A percentile compares a stretch with the other conserved stretches of the same genome.
Conservation (phyloP, 768 basidiomycete genomes). For the Podaxis carcinomalis region DNA sequence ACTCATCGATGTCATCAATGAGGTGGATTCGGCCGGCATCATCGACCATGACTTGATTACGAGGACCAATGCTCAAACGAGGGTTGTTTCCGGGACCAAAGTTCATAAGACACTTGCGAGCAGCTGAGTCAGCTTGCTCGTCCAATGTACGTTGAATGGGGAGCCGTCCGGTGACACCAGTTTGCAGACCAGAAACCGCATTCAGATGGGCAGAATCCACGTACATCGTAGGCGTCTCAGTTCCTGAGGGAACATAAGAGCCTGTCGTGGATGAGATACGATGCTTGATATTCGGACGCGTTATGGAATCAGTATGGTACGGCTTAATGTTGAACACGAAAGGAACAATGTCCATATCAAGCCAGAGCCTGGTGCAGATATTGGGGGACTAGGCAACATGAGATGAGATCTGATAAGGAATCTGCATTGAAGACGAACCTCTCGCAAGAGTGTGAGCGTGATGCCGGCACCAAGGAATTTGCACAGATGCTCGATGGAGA, state of each 20-base stretch:
- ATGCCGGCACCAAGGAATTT: constrained; percentile 86
- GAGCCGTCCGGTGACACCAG: constrained; percentile 50
- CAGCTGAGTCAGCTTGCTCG: constrained; percentile 84
- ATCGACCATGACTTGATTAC: constrained; percentile 87
- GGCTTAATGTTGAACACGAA: constrained; percentile 84
- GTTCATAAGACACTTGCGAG: constrained; percentile 80
- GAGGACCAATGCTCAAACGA: constrained; percentile 73
- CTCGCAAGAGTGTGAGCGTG: constrained; percentile 63
- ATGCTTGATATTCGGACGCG: constrained; percentile 77
- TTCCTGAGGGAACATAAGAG: constrained; percentile 72
- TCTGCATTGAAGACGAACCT: constrained; percentile 36
- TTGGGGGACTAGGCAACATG: constrained; percentile 54
- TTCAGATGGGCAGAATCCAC: constrained; percentile 54
- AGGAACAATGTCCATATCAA: constrained; percentile 80
- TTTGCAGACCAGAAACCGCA: constrained; percentile 35
- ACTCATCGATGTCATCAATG: constrained; percentile 78
- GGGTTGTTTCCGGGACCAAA: constrained; percentile 83
- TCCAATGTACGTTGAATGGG: constrained; percentile 76
- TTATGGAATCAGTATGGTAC: constrained; percentile 74
- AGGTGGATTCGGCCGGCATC: constrained; percentile 83
- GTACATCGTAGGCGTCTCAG: constrained; percentile 71
- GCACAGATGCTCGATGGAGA: constrained; percentile 74
- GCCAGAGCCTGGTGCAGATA: constrained; percentile 82
- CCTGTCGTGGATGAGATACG: constrained; percentile 77
- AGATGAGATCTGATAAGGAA: constrained; percentile 18